Base-by-base conservation (phyloP, 495 filamentous ascomycete genomes). In the Aspergillus sparsus region DNA sequence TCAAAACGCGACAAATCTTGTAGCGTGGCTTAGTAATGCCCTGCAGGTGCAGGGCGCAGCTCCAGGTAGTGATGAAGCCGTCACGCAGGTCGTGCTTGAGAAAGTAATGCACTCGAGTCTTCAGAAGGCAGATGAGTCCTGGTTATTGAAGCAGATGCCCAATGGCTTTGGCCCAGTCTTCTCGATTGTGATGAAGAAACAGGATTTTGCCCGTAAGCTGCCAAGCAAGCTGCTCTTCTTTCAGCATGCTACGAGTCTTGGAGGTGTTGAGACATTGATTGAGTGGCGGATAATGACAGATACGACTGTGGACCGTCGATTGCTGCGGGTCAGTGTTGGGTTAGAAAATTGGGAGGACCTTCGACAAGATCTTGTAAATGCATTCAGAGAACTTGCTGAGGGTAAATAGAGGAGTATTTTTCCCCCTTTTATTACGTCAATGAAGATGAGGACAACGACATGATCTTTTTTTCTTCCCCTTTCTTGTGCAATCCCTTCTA, bases 181-280 rank as follows among this genome's bases (percentile, higher is more conserved):
- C 66, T 78, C 88, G 1, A 80, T 97, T 41, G 76, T 71, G 12
- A 83, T 90, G 81, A 81, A 82, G 59, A 76, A 77, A 5, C 80
- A 83, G 64, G 71, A 74, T 6, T 68, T 83, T 46, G 93, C 94
- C 3, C 79, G 80, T 37, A 72, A 76, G 41, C 70, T 98, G 55
- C 94, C 94, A 27, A 88, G 87, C 65, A 86, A 89, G 75, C 70
- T 97, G 68, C 60, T 81, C 31, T 82, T 92, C 53, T 98, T 97
- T 78, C 90, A 96, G 63, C 94, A 98, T 80, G 93, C 94, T 7
- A 98, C 94, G 13, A 93, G 89, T 71, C 74, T 98, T 6, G 94
- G 94, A 5, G 92, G 93, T 2, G 92, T 98, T 9, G 94, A 98
- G 83, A 92, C 89, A 63, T 75, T 97, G 81, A 89, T 98, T 67